A percentile compares a stretch with the other conserved stretches of the same genome.
phyloP scores from a whole-genome alignment of 306 rosid genomes.

The Quercus engelmannii region DNA sequence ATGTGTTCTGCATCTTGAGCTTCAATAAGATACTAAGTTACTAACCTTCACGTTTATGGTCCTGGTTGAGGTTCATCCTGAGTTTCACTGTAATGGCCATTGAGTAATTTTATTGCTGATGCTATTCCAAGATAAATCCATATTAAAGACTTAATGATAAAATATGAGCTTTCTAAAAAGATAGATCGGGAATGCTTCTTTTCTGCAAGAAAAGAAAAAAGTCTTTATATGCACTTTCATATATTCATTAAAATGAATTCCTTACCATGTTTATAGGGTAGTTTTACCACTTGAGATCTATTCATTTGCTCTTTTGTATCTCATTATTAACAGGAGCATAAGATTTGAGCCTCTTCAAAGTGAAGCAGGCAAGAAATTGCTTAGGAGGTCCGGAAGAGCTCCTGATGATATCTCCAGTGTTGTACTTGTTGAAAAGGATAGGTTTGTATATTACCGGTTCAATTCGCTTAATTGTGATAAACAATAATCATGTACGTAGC shows the following conservation, averaged over 20 bases:
- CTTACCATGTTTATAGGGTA: not conserved
- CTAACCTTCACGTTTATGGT: not conserved
- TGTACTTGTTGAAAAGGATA: slow-evolving; percentile 75
- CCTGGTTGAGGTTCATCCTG: slow-evolving; percentile 56
- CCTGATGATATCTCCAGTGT: slow-evolving; percentile 97
- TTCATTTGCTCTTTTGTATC: slow-evolving; percentile 1
- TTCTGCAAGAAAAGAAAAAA: not conserved
- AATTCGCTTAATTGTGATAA: not conserved
- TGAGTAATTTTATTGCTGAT: not conserved
- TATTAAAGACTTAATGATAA: not conserved
- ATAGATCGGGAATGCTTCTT: not conserved
- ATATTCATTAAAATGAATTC: not conserved
- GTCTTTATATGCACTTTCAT: not conserved
- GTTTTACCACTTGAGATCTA: not conserved
- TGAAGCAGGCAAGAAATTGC: slow-evolving; percentile 78
- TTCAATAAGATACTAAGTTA: not conserved
- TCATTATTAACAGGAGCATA: slow-evolving; percentile 48
- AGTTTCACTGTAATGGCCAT: not conserved
- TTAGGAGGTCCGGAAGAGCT: slow-evolving; percentile 87
- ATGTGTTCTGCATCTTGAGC: not conserved
- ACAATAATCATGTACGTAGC: not conserved
- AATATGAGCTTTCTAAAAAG: not conserved
- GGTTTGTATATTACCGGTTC: slow-evolving; percentile 35
- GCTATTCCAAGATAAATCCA: not conserved
- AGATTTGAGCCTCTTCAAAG: slow-evolving; percentile 92